phyloP scores from a whole-genome alignment of 2,329 filamentous ascomycete species.

The Penicillium fuscoglaucum region DNA sequence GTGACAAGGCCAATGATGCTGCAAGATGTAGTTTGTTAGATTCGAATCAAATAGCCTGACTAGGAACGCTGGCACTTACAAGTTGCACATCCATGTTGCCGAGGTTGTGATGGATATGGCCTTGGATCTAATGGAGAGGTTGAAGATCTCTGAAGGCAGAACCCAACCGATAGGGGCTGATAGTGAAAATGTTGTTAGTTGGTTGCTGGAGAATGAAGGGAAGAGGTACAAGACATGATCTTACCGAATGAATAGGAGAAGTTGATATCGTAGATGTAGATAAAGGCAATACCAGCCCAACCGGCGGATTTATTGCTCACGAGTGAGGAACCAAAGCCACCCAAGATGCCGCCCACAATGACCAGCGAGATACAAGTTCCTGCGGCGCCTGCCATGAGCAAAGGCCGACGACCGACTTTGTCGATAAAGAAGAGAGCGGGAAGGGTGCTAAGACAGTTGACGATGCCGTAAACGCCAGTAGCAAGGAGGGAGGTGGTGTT shows the following conservation, averaged over 20 bases:
- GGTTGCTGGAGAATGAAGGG: neutral
- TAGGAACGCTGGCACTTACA: conserved; percentile 26
- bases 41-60: neutral
- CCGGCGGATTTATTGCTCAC: conserved; percentile 34
- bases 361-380: conserved; percentile 40
- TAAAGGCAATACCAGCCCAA: conserved; percentile 41
- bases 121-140: conserved; percentile 40
- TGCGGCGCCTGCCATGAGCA: conserved; percentile 39
- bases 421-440: conserved; percentile 39
- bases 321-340: conserved; percentile 33
- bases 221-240: conserved; percentile 1
- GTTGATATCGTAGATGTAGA: conserved; percentile 42
- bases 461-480: conserved; percentile 42
- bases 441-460: conserved; percentile 40
- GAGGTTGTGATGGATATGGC: conserved; percentile 42
- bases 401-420: conserved; percentile 33
- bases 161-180: conserved; percentile 42
- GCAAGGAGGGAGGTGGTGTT: conserved; percentile 40
- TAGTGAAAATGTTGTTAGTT: neutral
- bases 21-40: neutral
- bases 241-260: conserved; percentile 42
- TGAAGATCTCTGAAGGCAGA: conserved; percentile 43
- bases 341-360: conserved; percentile 38
- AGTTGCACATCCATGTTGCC: conserved; percentile 43
- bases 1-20: conserved; percentile 42